Base-by-base conservation (phyloP, 108 stramenopile genomes). In the Discostella pseudostelligera region DNA sequence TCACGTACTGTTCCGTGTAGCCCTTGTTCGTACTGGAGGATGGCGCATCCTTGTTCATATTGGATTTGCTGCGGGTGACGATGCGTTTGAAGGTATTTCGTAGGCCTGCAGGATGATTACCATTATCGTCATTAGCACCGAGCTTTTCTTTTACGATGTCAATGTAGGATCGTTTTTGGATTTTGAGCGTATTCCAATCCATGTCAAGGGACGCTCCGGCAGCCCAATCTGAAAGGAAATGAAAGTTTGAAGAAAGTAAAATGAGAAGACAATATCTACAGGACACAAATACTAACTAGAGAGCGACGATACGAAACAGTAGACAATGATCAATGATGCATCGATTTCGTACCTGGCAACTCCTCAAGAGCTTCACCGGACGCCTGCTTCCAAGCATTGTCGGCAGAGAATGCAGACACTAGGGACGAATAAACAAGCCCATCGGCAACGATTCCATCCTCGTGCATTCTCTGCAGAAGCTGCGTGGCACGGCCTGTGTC, bases 401-500 rank as follows among this genome's bases (percentile, higher is more conserved):
- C 84, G 9, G 83, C 82, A 9, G 87, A 88, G 63, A 92, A 92
- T 8, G 90, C 90, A 17, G 87, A 76, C 21, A 92, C 90, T n/a
- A 92, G 63, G 70, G 85, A 88, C 9, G 87, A 86, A 71, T 92
- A 92, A 3, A 92, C 90, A 4, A 88, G 85, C 5, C 87, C 87
- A 65, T 92, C 90, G 3, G 90, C 90, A 17, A 88, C 90, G 71
- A 92, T 88, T 10, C 90, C 90, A 76, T 92, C 90, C 59, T 87
- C 84, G 69, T 92, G 90, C 90, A 92, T 92, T 36, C 82, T 76
- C 21, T 79, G 71, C 3, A 92, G 72, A 28, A 92, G 64, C 39
- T 92, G 78, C 9, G 86, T 85, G 8, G 87, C 90, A 46, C 90
- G 68, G 59, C 87, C 86, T 3, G 90, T 92, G 42, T 92, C 90